phyloP scores from a whole-genome alignment of 140 eudicot species.

The Senecio squalidus region DNA sequence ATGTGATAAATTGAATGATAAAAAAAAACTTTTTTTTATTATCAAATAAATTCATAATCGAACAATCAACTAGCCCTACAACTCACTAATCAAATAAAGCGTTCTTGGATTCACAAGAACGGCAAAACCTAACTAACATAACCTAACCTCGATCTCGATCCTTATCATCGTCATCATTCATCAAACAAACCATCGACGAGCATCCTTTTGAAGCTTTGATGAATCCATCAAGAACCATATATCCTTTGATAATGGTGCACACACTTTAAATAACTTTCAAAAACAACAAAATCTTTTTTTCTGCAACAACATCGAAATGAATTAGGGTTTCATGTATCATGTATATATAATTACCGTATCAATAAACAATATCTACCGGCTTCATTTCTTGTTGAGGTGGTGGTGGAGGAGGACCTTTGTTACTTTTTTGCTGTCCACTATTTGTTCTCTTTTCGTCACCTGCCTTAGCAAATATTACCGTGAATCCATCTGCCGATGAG shows the following conservation, averaged over 20 bases:
- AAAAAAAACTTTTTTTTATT: not conserved
- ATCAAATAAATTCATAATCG: no score
- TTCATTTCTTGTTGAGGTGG: conserved; percentile 12
- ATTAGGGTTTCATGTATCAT: not conserved
- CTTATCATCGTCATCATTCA: conserved; percentile 1
- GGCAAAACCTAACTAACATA: conserved; percentile 16
- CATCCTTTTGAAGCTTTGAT: conserved; percentile 3
- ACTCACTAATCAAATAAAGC: conserved; percentile 5
- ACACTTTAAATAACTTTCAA: conserved; percentile 13
- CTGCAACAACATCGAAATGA: conserved; percentile 10
- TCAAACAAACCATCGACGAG: conserved; percentile 11
- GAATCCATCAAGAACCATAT: conserved; percentile 12
- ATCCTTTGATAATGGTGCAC: conserved; percentile 5
- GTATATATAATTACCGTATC: not conserved
- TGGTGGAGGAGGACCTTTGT: conserved; percentile 21
- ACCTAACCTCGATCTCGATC: conserved; percentile 12
- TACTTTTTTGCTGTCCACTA: conserved; percentile 6
- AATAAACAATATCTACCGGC: conserved; percentile 2
- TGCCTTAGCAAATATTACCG: conserved; percentile 40
- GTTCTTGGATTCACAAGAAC: conserved; percentile 7
- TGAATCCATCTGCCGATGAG: conserved; percentile 39
- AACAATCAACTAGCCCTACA: conserved; percentile 15
- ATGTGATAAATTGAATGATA: not conserved
- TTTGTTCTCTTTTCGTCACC: conserved; percentile 31
- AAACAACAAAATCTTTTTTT: conserved; percentile 34